A percentile compares a stretch with the other conserved stretches of the same genome.
phyloP scores from a whole-genome alignment of 768 basidiomycete species.

The Cystobasidium ongulense region DNA sequence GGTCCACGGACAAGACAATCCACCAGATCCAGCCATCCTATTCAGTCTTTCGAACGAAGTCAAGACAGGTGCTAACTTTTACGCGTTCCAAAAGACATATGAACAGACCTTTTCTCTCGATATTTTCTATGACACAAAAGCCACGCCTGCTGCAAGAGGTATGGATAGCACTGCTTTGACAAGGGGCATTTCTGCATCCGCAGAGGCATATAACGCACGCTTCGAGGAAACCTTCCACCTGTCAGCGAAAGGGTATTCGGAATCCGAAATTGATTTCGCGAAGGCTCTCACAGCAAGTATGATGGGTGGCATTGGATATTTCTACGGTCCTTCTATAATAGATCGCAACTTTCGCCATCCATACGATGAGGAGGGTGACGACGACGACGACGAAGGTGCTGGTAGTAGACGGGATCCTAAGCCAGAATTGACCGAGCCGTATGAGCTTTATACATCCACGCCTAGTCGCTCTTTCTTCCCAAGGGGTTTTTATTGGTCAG shows the following conservation, averaged over 20 bases:
- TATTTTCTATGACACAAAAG: slow-evolving; percentile 68
- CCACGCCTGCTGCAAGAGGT: slow-evolving; percentile 45
- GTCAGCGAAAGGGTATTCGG: slow-evolving; percentile 50
- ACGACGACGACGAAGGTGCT: slow-evolving; percentile 47
- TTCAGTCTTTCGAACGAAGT: slow-evolving; percentile 69
- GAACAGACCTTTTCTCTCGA: slow-evolving; percentile 83
- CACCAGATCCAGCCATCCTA: slow-evolving; percentile 72
- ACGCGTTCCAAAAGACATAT: slow-evolving; percentile 75
- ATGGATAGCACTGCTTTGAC: slow-evolving; percentile 59
- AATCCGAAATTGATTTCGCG: slow-evolving; percentile 63
- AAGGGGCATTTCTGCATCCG: slow-evolving; percentile 60
- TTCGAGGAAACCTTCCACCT: slow-evolving; percentile 67
- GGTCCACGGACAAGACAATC: slow-evolving; percentile 49
- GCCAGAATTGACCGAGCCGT: slow-evolving; percentile 59
- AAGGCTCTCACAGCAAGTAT: slow-evolving; percentile 83
- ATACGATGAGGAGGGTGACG: slow-evolving; percentile 68
- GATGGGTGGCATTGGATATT: slow-evolving; percentile 88
- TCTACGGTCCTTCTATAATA: slow-evolving; percentile 80
- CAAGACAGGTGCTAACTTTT: slow-evolving; percentile 66
- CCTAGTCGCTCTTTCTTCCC: slow-evolving; percentile 97
- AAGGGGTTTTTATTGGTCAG: slow-evolving; percentile 88
- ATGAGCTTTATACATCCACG: slow-evolving; percentile 74
- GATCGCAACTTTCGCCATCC: slow-evolving; percentile 77
- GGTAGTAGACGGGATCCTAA: slow-evolving; percentile 33
- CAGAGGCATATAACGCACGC: slow-evolving; percentile 56